phyloP scores from a whole-genome alignment of 768 basidiomycete species.

The Lanmaoa pseudosensibilis region DNA sequence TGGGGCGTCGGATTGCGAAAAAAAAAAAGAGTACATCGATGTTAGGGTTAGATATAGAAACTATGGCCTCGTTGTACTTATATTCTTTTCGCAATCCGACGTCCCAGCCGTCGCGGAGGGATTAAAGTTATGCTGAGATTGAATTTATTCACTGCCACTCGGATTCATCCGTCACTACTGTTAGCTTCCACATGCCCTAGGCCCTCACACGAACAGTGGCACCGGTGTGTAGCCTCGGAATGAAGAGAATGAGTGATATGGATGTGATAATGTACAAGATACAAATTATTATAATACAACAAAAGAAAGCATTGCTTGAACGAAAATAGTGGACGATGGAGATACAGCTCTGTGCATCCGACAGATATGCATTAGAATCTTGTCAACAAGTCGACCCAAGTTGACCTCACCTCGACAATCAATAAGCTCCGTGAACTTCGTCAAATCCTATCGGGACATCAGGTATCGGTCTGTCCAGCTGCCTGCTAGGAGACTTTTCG shows the following conservation, averaged over 20 bases:
- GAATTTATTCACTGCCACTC: no score
- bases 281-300: not conserved
- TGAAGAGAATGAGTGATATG: conserved; percentile 3
- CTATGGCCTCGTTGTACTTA: no score
- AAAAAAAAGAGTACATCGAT: no score
- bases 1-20: no score
- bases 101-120: no score
- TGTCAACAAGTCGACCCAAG: not conserved
- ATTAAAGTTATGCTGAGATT: no score
- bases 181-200: no score
- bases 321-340: conserved; percentile 1
- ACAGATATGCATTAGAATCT: not conserved
- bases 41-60: no score
- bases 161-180: no score
- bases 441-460: conserved; percentile 34
- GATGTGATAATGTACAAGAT: not conserved
- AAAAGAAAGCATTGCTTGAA: conserved; percentile 6
- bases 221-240: no score
- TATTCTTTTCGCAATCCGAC: no score
- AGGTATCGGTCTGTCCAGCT: conserved; percentile 16
- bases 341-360: not conserved
- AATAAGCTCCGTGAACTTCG: conserved; percentile 19
- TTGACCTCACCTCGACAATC: conserved; percentile 8
- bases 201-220: no score
- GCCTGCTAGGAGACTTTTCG: conserved; percentile 12